Conservation (phyloP, 192 early-diverging fungal species). For the Coemansia sp. region DNA sequence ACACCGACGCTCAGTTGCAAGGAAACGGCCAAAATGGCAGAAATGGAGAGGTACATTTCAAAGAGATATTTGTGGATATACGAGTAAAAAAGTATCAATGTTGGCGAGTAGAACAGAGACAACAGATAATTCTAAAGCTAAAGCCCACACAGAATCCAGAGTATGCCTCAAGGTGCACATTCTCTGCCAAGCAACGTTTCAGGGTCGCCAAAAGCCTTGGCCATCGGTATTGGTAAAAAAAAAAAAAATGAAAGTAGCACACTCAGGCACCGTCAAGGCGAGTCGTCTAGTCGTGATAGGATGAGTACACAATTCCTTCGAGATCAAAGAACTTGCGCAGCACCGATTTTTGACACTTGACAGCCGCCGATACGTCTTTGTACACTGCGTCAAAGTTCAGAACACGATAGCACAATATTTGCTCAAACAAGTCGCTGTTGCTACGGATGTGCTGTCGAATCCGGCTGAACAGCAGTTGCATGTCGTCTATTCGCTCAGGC, state of each 20-base stretch:
- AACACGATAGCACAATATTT: slow-evolving; percentile 33
- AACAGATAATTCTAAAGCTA: not conserved
- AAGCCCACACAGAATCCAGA: not conserved
- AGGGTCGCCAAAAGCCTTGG: not conserved
- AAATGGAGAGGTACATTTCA: not conserved
- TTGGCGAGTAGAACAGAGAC: not conserved
- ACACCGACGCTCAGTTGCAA: not conserved
- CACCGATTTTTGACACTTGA: slow-evolving; percentile 23
- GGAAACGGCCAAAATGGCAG: not conserved
- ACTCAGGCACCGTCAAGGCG: not conserved
- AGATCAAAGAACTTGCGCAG: slow-evolving; percentile 33
- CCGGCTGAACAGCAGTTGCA: not conserved
- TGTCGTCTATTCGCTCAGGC: not conserved
- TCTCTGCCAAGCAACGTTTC: slow-evolving; percentile 10
- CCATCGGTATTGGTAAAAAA: slow-evolving; percentile 1
- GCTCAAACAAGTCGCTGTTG: slow-evolving; percentile 17
- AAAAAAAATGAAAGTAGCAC: slow-evolving; percentile 5
- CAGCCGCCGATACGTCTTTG: not conserved
- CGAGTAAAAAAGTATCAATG: not conserved
- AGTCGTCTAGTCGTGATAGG: slow-evolving; percentile 4
- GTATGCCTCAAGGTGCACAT: not conserved
- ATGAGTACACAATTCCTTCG: slow-evolving; percentile 33
- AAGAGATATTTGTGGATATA: slow-evolving; percentile 3
- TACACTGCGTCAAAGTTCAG: slow-evolving; percentile 30
- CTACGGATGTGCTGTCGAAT: slow-evolving; percentile 26